These are phyloP conservation scores for Scheffersomyces illinoinensis DNA, from an alignment of 1,139 yeast genomes.

Conservation along the genomic window DNA sequence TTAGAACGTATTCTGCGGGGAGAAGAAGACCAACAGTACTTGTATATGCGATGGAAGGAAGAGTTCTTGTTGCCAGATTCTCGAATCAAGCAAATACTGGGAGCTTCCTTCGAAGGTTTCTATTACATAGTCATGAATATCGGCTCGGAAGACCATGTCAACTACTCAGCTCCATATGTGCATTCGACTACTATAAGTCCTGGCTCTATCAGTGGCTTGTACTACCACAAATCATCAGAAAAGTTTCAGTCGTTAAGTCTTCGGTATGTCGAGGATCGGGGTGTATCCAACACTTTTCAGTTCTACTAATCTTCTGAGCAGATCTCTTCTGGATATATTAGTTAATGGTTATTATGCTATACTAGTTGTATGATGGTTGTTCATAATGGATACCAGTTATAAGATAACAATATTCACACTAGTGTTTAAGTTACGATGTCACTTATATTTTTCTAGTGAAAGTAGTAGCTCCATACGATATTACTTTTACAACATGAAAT, in stretches of 20 bases:
- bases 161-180: conserved; percentile 4
- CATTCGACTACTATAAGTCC: conserved; percentile 16
- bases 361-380: not conserved
- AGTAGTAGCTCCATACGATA: not conserved
- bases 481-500: no score
- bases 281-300: conserved; percentile 25
- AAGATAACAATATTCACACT: no score
- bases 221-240: conserved; percentile 77
- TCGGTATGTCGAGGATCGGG: conserved; percentile 33
- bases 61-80: conserved; percentile 83
- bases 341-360: not conserved
- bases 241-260: conserved; percentile 61
- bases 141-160: conserved; percentile 29
- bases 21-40: conserved; percentile 38
- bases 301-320: conserved; percentile 12
- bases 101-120: conserved; percentile 92
- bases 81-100: conserved; percentile 60
- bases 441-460: not conserved
- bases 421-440: not conserved
- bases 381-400: not conserved
- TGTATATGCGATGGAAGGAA: conserved; percentile 96
- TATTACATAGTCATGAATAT: conserved; percentile 86
- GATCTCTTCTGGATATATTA: not conserved
- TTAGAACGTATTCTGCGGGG: conserved; percentile 34
- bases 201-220: conserved; percentile 77